phyloP scores from a whole-genome alignment of 2,329 filamentous ascomycete genomes.

The Aspergillus carbonarius region DNA sequence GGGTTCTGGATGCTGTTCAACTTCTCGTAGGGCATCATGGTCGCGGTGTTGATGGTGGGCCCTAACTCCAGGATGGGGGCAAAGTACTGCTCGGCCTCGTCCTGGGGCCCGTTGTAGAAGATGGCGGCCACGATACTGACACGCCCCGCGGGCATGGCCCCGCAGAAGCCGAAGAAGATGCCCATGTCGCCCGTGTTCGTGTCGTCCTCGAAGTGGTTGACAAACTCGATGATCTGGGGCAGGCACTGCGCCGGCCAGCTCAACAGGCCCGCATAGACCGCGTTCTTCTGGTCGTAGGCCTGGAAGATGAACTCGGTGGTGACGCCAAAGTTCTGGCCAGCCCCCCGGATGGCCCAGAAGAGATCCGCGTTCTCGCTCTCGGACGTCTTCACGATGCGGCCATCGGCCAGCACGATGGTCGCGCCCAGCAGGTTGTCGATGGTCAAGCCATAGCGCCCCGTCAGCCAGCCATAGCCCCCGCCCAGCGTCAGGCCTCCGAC shows the following conservation, averaged over 20 bases:
- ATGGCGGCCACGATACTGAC: slow-evolving; percentile 12
- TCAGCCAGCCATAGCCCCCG: slow-evolving; percentile 59
- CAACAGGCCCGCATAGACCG: slow-evolving; percentile 38
- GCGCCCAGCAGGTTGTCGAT: slow-evolving; percentile 49
- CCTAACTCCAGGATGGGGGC: slow-evolving; percentile 4
- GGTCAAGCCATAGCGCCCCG: slow-evolving; percentile 53
- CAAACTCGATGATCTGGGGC: slow-evolving; percentile 20
- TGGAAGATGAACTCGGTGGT: slow-evolving; percentile 44
- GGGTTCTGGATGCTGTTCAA: slow-evolving; percentile 11
- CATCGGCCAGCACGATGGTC: slow-evolving; percentile 40
- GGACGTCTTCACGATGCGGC: slow-evolving; percentile 36
- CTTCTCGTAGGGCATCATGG: slow-evolving; percentile 9
- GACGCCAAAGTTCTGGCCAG: slow-evolving; percentile 45
- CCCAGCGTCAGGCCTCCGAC: slow-evolving; percentile 59
- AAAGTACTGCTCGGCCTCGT: slow-evolving; percentile 7
- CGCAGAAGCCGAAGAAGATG: slow-evolving; percentile 12
- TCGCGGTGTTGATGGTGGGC: neutral
- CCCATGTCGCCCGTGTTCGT: slow-evolving; percentile 3
- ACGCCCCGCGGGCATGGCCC: neutral
- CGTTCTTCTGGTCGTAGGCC: slow-evolving; percentile 32
- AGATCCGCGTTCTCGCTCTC: slow-evolving; percentile 46
- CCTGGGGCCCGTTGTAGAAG: slow-evolving; percentile 17
- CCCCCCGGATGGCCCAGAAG: slow-evolving; percentile 49
- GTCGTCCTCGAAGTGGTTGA: slow-evolving; percentile 7
- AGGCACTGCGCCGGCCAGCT: slow-evolving; percentile 26